Evolutionary conservation across 495 filamentous ascomycete species (phyloP), one percentile per base, ranked within the genome.

Genomic region (Endocarpon pusillum): DNA sequence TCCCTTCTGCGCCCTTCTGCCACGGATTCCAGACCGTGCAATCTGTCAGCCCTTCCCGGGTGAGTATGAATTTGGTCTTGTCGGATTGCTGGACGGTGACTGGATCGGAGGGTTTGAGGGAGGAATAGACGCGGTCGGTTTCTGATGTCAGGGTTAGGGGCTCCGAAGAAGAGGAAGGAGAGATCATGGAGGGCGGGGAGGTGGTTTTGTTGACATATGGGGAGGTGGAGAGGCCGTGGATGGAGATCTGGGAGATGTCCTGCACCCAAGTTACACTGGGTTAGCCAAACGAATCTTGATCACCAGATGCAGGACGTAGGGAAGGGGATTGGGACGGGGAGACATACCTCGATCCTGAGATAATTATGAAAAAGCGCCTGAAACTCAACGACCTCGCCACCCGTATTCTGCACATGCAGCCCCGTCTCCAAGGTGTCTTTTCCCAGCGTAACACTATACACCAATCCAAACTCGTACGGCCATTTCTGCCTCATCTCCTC

Each of bases 21-120:
- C 89, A 94, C 3, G 91, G 91, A 53, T 99, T 99, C 91, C 91
- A 99, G 2, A 99, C 81, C 2, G 94, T 86, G 21, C 85, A 76
- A 34, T 96, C 81, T 35, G 59, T 58, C 36, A 99, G 59, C 45
- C 77, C 83, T 53, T 93, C 80, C 25, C 91, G 68, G 12, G 71
- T 67, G 20, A 94, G 61, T 15, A 68, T 70, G 57, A 75, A 92
- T 19, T 67, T 54, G 32, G 74, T 54, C 46, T 65, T 59, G 25
- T 72, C 74, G n/a, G n/a, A n/a, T n/a, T n/a, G n/a, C 33, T 63
- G 67, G 19, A 66, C 54, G 17, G 55, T 37, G 32, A 63, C 47
- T 10, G 63, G 67, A 41, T 53, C 57, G 22, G 47, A 49, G 4
- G 61, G 66, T 53, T 85, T 81, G 15, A 83, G 75, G 23, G 41